These are phyloP conservation scores for Colletotrichum sp. DNA, from an alignment of 2,329 filamentous ascomycete genomes.

Conservation along the genomic window DNA sequence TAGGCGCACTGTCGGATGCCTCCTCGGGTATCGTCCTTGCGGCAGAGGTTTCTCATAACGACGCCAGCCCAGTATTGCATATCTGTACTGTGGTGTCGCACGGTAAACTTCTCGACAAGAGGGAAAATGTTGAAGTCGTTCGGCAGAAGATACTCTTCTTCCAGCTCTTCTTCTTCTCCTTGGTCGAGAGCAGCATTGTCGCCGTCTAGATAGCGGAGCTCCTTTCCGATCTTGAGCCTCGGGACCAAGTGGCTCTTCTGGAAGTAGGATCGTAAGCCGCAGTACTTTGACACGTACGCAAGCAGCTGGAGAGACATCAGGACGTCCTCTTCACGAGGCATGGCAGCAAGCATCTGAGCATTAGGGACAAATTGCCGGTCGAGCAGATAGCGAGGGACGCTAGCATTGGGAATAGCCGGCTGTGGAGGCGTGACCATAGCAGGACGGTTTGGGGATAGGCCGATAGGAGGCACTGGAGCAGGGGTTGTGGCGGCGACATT, in stretches of 20 bases:
- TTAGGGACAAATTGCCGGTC: conserved; percentile 74
- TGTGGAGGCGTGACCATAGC: conserved; percentile 75
- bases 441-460: conserved; percentile 76
- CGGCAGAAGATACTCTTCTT: conserved; percentile 87
- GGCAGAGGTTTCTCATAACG: conserved; percentile 97
- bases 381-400: conserved; percentile 79
- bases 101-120: conserved; percentile 96
- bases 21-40: conserved; percentile 93
- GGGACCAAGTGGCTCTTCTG: conserved; percentile 94
- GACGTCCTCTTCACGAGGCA: conserved; percentile 97
- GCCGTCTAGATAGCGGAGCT: conserved; percentile 80
- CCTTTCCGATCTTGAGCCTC: conserved; percentile 85
- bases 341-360: conserved; percentile 81
- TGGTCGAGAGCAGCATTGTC: conserved; percentile 54
- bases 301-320: conserved; percentile 97
- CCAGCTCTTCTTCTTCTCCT: conserved; percentile 67
- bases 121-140: conserved; percentile 99
- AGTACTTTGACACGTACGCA: conserved; percentile 98
- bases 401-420: conserved; percentile 73
- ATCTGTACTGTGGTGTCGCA: conserved; percentile 90
- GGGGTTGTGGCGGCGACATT: conserved; percentile 76
- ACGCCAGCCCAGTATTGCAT: conserved; percentile 99
- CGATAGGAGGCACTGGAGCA: conserved; percentile 69
- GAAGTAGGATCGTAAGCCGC: conserved; percentile 93
- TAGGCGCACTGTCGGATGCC: conserved; percentile 97